Conservation (phyloP, 2,329 filamentous ascomycete genomes). For the Xylariaceae sp. region DNA sequence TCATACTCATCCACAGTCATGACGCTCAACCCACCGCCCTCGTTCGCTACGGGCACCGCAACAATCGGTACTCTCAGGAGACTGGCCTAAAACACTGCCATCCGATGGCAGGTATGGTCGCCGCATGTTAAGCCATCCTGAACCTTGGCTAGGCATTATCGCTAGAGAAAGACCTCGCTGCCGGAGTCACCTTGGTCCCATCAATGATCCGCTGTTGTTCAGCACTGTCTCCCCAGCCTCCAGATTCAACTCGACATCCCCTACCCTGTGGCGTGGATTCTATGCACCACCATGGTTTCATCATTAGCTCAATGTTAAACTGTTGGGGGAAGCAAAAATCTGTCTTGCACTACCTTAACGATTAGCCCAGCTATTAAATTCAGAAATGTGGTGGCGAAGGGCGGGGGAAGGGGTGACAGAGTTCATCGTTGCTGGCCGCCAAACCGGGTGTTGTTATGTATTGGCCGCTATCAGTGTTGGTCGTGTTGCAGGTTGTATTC, state of each 20-base stretch:
- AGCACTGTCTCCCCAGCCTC: not conserved
- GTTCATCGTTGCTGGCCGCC: slow-evolving; percentile 5
- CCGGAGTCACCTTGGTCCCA: not conserved
- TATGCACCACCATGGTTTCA: not conserved
- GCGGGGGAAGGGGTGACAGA: not conserved
- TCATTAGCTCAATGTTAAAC: slow-evolving; percentile 1
- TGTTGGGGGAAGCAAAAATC: not conserved
- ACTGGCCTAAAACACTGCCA: slow-evolving; percentile 1
- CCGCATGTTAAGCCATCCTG: not conserved
- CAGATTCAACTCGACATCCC: not conserved
- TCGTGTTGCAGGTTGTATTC: slow-evolving; percentile 8
- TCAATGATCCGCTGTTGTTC: not conserved
- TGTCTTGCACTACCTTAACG: not conserved
- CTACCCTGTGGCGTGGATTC: not conserved
- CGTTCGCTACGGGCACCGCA: slow-evolving; percentile 15
- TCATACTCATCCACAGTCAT: slow-evolving; percentile 18
- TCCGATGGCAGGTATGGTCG: not conserved
- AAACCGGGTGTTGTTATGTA: slow-evolving; percentile 2
- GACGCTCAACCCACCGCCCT: slow-evolving; percentile 14
- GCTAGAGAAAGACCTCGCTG: not conserved
- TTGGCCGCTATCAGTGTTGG: slow-evolving; percentile 7
- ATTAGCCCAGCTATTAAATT: not conserved
- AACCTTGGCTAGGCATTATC: not conserved
- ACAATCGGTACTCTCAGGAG: slow-evolving; percentile 8
- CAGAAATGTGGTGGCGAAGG: not conserved